Conservation (phyloP, 1,139 yeast genomes). For the Yamadazyma triangularis region DNA sequence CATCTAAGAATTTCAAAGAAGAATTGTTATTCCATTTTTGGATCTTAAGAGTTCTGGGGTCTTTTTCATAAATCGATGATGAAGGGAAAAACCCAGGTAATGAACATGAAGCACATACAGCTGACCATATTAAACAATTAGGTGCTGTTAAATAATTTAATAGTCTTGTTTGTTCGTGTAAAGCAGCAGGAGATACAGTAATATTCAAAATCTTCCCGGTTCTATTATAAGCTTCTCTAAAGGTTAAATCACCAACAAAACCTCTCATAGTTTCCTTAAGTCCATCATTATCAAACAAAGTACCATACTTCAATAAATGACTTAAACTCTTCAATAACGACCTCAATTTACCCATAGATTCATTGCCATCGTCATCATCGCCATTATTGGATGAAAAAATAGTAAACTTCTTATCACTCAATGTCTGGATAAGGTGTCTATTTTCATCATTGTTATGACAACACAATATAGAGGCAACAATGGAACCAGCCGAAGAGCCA, state of each 20-base stretch:
- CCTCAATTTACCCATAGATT: slow-evolving; percentile 39
- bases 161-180: slow-evolving; percentile 54
- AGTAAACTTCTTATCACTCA: slow-evolving; percentile 58
- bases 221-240: slow-evolving; percentile 55
- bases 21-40: slow-evolving; percentile 81
- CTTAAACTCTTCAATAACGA: slow-evolving; percentile 28
- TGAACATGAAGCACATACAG: slow-evolving; percentile 95
- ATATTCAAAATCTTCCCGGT: slow-evolving; percentile 56
- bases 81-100: slow-evolving; percentile 90
- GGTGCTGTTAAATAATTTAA: slow-evolving; percentile 47
- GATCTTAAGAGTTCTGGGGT: slow-evolving; percentile 61
- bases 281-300: slow-evolving; percentile 79
- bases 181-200: slow-evolving; percentile 54
- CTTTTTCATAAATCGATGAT: slow-evolving; percentile 79
- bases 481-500: slow-evolving; percentile 96
- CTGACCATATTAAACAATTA: slow-evolving; percentile 62
- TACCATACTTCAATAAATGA: slow-evolving; percentile 73
- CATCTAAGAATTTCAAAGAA: slow-evolving; percentile 84
- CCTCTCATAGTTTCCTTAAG: slow-evolving; percentile 69
- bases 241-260: slow-evolving; percentile 85
- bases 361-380: slow-evolving; percentile 14
- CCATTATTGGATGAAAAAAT: slow-evolving; percentile 23
- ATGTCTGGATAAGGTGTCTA: slow-evolving; percentile 46
- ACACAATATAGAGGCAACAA: slow-evolving; percentile 84
- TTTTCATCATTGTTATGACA: slow-evolving; percentile 77